Evolutionary conservation across 108 stramenopile genomes (phyloP).

Genomic region (Conticribra weissflogii): DNA sequence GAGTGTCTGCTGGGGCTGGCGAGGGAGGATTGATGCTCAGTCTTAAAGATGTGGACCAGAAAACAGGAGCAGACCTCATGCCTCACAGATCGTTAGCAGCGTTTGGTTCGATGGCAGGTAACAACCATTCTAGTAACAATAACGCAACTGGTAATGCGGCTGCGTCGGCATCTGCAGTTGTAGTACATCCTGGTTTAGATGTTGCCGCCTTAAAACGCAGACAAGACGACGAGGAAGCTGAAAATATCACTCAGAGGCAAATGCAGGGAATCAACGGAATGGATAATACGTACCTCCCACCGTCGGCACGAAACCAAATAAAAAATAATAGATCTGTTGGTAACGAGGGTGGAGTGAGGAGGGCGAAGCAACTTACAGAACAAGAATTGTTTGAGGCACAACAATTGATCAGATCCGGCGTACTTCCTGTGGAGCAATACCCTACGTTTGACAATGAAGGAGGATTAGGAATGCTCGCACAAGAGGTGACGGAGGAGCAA

Average conservation of each 20-base stretch:
- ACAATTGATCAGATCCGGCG: constrained; percentile 95
- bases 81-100: constrained; percentile 74
- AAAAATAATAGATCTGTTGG: constrained; percentile 11
- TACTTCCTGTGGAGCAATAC: constrained; percentile 95
- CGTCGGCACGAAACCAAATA: constrained; percentile 8
- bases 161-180: constrained; percentile 55
- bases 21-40: constrained; percentile 74
- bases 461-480: constrained; percentile 89
- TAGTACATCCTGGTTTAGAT: constrained; percentile 90
- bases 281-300: constrained; percentile 23
- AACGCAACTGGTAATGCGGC: constrained; percentile 15
- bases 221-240: constrained; percentile 76
- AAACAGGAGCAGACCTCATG: constrained; percentile 88
- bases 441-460: constrained; percentile 96
- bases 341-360: constrained; percentile 44
- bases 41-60: constrained; percentile 96
- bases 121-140: constrained; percentile 13
- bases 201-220: constrained; percentile 71
- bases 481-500: constrained; percentile 96
- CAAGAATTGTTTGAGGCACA: constrained; percentile 97
- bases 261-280: constrained; percentile 29
- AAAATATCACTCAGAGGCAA: constrained; percentile 40
- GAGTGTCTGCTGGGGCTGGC: constrained; percentile 39
- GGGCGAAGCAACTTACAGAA: constrained; percentile 88
- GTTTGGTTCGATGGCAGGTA: constrained; percentile 24